Conservation (phyloP, 108 stramenopile species). For the Nannochloropsis oceanica region DNA sequence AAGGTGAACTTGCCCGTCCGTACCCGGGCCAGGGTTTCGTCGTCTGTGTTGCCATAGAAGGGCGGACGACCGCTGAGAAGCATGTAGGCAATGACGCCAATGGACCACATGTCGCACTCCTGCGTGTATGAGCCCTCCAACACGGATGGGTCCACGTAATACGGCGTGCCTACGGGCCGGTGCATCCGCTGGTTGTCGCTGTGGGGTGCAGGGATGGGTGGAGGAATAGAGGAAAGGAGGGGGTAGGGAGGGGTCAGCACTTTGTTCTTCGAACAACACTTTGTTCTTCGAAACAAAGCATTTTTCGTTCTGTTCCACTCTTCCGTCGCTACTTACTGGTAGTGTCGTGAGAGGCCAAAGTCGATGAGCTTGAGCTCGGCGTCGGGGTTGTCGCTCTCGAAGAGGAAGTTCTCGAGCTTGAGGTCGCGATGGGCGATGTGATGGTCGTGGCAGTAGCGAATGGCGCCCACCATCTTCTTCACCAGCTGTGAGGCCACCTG, state of each 20-base stretch:
- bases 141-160: slow-evolving; percentile 91
- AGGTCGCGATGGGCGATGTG: slow-evolving; percentile 90
- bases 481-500: slow-evolving; percentile 65
- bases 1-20: slow-evolving; percentile 12
- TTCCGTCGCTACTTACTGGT: slow-evolving; percentile 37
- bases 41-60: slow-evolving; percentile 41
- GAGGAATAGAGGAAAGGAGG: neutral
- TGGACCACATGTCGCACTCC: slow-evolving; percentile 90
- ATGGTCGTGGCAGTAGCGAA: slow-evolving; percentile 80
- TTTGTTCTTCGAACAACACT: slow-evolving; percentile 22
- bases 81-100: slow-evolving; percentile 80
- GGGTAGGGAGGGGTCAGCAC: neutral
- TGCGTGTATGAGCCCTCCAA: slow-evolving; percentile 75
- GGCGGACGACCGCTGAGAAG: slow-evolving; percentile 76
- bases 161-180: slow-evolving; percentile 66
- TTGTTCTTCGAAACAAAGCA: too few relatives aligned
- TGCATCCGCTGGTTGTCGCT: slow-evolving; percentile 30
- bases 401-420: slow-evolving; percentile 91
- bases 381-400: slow-evolving; percentile 57
- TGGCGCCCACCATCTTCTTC: slow-evolving; percentile 68
- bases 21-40: slow-evolving; percentile 14
- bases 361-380: slow-evolving; percentile 89
- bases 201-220: neutral
- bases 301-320: too few relatives aligned
- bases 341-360: slow-evolving; percentile 88